These are phyloP conservation scores for Cicer arietinum DNA, from an alignment of 306 rosid species.

Conservation along the genomic window DNA sequence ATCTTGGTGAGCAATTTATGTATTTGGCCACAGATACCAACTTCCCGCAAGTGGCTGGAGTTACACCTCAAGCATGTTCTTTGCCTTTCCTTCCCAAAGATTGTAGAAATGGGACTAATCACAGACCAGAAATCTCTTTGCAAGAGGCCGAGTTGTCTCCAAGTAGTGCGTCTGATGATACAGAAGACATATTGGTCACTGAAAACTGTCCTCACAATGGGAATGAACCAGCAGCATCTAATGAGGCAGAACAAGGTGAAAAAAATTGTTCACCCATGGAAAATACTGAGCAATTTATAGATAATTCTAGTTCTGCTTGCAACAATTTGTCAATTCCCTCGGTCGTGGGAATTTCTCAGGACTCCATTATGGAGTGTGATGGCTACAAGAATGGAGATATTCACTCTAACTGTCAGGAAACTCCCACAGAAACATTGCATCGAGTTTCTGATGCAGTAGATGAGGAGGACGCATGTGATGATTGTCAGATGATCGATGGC, in stretches of 20 bases:
- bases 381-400: constrained; percentile 40
- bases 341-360: constrained; percentile 41
- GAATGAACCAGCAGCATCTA: constrained; percentile 49
- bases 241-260: constrained; percentile 51
- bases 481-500: constrained; percentile 44
- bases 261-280: constrained; percentile 33
- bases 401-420: constrained; percentile 43
- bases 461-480: constrained; percentile 43
- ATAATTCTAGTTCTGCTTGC: constrained; percentile 39
- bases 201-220: constrained; percentile 46
- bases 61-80: constrained; percentile 59
- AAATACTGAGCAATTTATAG: constrained; percentile 29
- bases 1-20: constrained; percentile 64
- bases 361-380: constrained; percentile 34
- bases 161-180: constrained; percentile 47
- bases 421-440: constrained; percentile 22
- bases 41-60: constrained; percentile 62
- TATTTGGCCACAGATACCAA: constrained; percentile 59
- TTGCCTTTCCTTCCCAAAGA: constrained; percentile 55
- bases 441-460: constrained; percentile 35
- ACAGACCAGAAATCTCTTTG: constrained; percentile 48
- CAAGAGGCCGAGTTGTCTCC: constrained; percentile 52
- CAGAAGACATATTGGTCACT: constrained; percentile 56
- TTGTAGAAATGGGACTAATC: constrained; percentile 49
- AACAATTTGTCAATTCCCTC: constrained; percentile 35